Evolutionary conservation across 257 asterid genomes (phyloP).

Genomic region (Lantana camara): DNA sequence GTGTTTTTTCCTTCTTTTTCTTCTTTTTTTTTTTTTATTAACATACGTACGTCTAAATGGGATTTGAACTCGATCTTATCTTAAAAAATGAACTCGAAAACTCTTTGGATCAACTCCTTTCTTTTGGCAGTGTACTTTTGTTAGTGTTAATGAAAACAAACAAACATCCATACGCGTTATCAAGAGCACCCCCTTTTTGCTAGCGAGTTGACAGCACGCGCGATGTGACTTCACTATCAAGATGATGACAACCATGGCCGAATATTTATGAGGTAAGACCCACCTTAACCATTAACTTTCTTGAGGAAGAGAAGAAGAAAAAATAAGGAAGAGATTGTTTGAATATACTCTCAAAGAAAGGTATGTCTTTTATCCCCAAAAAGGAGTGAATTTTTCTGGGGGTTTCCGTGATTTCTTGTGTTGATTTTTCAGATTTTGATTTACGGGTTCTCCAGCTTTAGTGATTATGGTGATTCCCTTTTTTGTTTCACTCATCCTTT

Average conservation of each 20-base stretch:
- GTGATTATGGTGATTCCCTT: background rate
- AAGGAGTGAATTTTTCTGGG: background rate
- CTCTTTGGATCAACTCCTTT: no score
- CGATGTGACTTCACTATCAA: background rate
- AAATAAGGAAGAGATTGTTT: background rate
- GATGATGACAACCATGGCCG: background rate
- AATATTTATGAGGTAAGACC: background rate
- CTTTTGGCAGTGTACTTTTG: no score
- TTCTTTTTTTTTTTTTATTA: no score
- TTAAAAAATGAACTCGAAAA: no score
- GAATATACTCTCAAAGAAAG: background rate
- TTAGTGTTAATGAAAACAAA: no score
- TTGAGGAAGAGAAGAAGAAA: background rate
- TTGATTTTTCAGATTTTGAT: background rate
- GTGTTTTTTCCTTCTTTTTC: no score
- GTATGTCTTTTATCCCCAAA: background rate
- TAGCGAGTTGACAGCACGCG: constrained; percentile 2
- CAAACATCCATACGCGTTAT: background rate
- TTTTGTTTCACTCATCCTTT: no score
- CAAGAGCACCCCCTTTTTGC: background rate
- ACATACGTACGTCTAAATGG: no score
- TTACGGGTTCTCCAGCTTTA: background rate
- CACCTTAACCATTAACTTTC: background rate
- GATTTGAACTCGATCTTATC: no score
- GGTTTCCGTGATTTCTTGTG: background rate